Conservation (phyloP, 352 stramenopile genomes). For the Albugo candida region DNA sequence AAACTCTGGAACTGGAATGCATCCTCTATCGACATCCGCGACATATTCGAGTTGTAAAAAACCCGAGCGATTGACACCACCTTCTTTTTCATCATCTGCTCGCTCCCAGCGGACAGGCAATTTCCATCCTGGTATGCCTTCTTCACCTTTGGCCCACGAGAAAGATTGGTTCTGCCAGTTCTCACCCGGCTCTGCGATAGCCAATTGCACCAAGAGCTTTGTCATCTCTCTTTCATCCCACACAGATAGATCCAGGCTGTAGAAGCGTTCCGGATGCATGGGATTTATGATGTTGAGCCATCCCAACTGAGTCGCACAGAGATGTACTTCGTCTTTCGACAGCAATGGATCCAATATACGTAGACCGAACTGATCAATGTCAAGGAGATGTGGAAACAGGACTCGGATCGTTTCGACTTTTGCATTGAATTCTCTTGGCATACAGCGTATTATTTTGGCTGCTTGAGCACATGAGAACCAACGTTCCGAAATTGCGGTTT, state of each 20-base stretch:
- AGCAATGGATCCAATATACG: constrained; percentile 27
- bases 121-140: constrained; percentile 58
- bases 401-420: constrained; percentile 44
- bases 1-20: constrained; percentile 25
- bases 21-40: constrained; percentile 39
- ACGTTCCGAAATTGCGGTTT: constrained; percentile 50
- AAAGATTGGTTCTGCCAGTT: constrained; percentile 76
- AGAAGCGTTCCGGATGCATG: constrained; percentile 39
- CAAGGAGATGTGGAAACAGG: constrained; percentile 54
- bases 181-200: constrained; percentile 59
- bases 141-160: constrained; percentile 20
- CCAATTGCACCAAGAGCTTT: constrained; percentile 56
- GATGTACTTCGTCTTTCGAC: constrained; percentile 18
- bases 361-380: constrained; percentile 37
- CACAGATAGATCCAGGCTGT: constrained; percentile 46
- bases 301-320: constrained; percentile 27
- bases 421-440: constrained; percentile 36
- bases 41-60: constrained; percentile 61
- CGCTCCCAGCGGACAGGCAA: constrained; percentile 60
- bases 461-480: constrained; percentile 57
- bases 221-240: constrained; percentile 60
- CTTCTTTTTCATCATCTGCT: constrained; percentile 33
- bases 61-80: constrained; percentile 36
- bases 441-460: constrained; percentile 47
- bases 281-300: constrained; percentile 74